Base-by-base conservation (phyloP, 2,329 filamentous ascomycete species). In the Curvularia sp. region DNA sequence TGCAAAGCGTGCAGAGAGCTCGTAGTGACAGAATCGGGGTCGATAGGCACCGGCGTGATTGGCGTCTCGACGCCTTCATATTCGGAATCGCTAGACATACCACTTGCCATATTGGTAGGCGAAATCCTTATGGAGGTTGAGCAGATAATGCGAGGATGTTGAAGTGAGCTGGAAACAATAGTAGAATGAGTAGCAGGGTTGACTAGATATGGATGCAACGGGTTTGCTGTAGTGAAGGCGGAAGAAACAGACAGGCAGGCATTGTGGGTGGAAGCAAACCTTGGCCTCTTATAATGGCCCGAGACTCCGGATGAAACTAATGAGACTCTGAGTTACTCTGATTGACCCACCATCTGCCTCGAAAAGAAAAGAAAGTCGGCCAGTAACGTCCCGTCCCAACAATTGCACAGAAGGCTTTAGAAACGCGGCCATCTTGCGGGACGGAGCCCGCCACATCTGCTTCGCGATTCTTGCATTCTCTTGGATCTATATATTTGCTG, bases 1-100 rank as follows among this genome's bases (percentile, higher is more conserved):
- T 84, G 80, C 5, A 85, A 76, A 47, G 79, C 74, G 21, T 72
- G 66, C 1, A 82, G 71, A 5, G 75, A 78, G 18, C 47, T 53
- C 0, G 73, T 74, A 18, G 74, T 77, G 45, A 73, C 34, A 2
- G 41, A 43, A 48, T 68, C 57, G 1, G 57, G 46, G 28, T 68
- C 60, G 10, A 63, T 49, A 0, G 27, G 12, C 12, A 46, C 7
- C 18, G 57, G 48, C 2, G 42, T 15, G 42, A 42, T 32, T n/a
- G 36, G 49, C 18, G 27, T 23, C 7, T 42, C 36, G 10, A 19
- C 9, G 15, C 27, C 34, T 8, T 51, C 47, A 12, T 32, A 27
- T 10, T 51, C 42, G 23, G 50, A 47, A 19, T 54, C 39, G 28
- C 28, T 43, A 41, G 18, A 42, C 38, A 42, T 42, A 42, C 38